These are phyloP conservation scores for Apophysomyces trapeziformis DNA, from an alignment of 371 early-diverging fungal genomes.

Conservation along the genomic window DNA sequence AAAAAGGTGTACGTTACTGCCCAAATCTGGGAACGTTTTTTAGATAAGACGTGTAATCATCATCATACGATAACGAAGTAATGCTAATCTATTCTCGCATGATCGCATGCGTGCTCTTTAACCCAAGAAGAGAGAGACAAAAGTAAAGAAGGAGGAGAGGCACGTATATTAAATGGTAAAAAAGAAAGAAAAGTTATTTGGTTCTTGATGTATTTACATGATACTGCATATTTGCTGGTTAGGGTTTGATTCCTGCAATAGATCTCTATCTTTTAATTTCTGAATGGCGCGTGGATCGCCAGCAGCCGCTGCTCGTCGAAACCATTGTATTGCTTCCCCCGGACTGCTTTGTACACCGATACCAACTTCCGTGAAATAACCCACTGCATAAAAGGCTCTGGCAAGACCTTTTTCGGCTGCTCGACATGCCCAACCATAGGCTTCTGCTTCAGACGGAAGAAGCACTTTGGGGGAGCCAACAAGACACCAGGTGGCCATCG, in stretches of 20 bases:
- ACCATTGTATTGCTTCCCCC: conserved; percentile 77
- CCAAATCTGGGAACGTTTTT: too few relatives aligned
- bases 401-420: conserved; percentile 76
- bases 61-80: too few relatives aligned
- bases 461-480: conserved; percentile 79
- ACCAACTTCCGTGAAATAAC: conserved; percentile 87
- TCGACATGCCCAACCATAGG: conserved; percentile 81
- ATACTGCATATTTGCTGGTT: background rate
- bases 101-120: too few relatives aligned
- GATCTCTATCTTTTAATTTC: conserved; percentile 15
- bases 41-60: too few relatives aligned
- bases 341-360: conserved; percentile 70
- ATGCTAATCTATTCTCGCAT: too few relatives aligned
- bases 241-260: background rate
- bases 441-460: conserved; percentile 73
- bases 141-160: too few relatives aligned
- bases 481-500: conserved; percentile 90
- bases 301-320: conserved; percentile 31
- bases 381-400: conserved; percentile 90
- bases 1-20: too few relatives aligned
- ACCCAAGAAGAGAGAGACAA: too few relatives aligned
- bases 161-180: too few relatives aligned
- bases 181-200: background rate
- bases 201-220: background rate
- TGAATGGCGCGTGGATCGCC: conserved; percentile 20